Conservation (phyloP, 2,329 filamentous ascomycete species). For the Clonostachys byssicola region DNA sequence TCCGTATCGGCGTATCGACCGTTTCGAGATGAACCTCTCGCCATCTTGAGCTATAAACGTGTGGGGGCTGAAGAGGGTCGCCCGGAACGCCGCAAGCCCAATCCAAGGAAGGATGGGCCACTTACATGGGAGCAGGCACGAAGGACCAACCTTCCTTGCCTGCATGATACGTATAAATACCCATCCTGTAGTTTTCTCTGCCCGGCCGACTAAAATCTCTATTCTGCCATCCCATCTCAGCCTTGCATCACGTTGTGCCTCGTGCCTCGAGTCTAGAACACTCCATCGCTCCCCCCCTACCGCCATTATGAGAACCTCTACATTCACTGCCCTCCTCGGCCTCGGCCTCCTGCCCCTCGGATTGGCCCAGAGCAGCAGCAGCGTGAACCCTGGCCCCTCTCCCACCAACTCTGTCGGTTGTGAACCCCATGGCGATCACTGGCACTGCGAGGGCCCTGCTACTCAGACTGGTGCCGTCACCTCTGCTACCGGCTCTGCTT, state of each 20-base stretch:
- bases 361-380: conserved; percentile 3
- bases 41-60: too few species aligned
- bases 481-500: conserved; percentile 14
- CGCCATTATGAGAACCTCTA: conserved; percentile 2
- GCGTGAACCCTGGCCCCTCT: conserved; percentile 15
- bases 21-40: too few species aligned
- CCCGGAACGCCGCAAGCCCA: too few species aligned
- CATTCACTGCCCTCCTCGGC: conserved; percentile 1
- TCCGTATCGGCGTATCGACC: too few species aligned
- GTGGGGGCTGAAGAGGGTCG: too few species aligned
- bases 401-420: conserved; percentile 28
- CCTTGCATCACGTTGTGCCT: neutral
- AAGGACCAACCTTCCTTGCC: too few species aligned
- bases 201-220: neutral
- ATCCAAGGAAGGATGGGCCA: too few species aligned
- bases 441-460: neutral
- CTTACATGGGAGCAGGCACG: too few species aligned
- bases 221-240: neutral
- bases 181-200: too few species aligned
- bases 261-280: neutral
- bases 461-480: neutral
- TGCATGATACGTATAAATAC: too few species aligned
- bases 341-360: conserved; percentile 2
- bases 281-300: neutral
- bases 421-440: conserved; percentile 32